phyloP scores from a whole-genome alignment of 768 basidiomycete genomes.

The Xerocomellus intermedius region DNA sequence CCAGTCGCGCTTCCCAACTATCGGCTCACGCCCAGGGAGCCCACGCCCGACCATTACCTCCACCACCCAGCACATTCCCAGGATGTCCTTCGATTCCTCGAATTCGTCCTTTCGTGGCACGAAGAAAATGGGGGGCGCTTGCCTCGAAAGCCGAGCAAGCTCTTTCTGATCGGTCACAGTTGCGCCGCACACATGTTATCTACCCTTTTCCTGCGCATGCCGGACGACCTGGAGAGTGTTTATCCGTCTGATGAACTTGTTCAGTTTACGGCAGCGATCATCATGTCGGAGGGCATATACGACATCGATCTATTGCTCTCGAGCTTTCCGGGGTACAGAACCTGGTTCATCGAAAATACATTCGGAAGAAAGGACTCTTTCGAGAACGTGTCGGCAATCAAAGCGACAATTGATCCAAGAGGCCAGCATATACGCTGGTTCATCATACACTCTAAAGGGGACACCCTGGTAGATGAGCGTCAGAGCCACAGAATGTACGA shows the following conservation, averaged over 20 bases:
- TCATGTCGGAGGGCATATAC: constrained; percentile 77
- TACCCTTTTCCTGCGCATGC: constrained; percentile 61
- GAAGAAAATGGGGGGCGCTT: constrained; percentile 10
- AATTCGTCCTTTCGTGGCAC: constrained; percentile 51
- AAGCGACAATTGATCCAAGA: constrained; percentile 37
- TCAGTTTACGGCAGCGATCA: constrained; percentile 51
- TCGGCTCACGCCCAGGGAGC: constrained; percentile 55
- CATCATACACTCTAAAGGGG: constrained; percentile 71
- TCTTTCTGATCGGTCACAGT: constrained; percentile 76
- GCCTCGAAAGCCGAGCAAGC: constrained; percentile 38
- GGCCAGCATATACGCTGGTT: constrained; percentile 55
- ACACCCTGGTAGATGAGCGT: constrained; percentile 59
- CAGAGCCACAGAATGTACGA: constrained; percentile 63
- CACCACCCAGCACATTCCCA: constrained; percentile 70
- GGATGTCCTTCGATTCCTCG: constrained; percentile 62
- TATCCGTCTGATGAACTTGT: constrained; percentile 43
- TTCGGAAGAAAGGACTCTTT: constrained; percentile 59
- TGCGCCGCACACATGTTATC: constrained; percentile 80
- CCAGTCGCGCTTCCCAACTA: constrained; percentile 78
- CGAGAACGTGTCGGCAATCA: constrained; percentile 44
- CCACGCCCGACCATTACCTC: constrained; percentile 38
- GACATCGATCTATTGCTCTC: constrained; percentile 64
- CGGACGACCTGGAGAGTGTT: constrained; percentile 29
- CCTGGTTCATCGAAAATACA: constrained; percentile 65
- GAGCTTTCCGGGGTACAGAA: constrained; percentile 64